Base-by-base conservation (phyloP, 148 eudicot genomes). In the Euryodendron excelsum region DNA sequence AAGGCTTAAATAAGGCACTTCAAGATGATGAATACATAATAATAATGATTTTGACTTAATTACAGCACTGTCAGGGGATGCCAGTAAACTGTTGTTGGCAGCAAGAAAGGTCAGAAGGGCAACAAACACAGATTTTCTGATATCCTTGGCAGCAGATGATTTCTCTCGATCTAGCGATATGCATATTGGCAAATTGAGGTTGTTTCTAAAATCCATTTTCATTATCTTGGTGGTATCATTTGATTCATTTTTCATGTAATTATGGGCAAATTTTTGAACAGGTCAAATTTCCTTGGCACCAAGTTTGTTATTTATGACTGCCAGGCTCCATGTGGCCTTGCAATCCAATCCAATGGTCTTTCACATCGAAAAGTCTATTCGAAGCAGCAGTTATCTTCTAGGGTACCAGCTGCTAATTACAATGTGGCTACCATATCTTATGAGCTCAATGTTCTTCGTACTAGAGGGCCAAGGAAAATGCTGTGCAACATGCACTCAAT, bases 381-480 rank as follows among this genome's bases (percentile, higher is more conserved):
- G 10, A 83, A 70, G 62, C 77, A 69, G 69, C 81, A 69, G 68
- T 76, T 82, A 48, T 73, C 70, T 6, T 79, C 77, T 25, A 77
- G 48, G 59, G 59, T 48, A 33, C 72, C 86, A n/a, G 36, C 74
- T 69, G 79, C 80, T 68, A 82, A 75, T 9, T 76, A 75, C 44
- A 80, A 78, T 11, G 80, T 79, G 52, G 86, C 79, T 69, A 78
- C 83, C 39, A 84, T 88, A 77, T 56, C 85, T 59, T 88, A 88
- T 39, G 88, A 83, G 84, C 84, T 88, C 34, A 88, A 83, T 73
- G 78, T 88, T 81, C 85, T 88, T 39, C 81, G 87, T 13, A 83
- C 90, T 28, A 80, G 87, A 79, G 91, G 91, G 11, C 91, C 91
- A 34, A 88, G 86, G 74, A 86, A 87, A 77, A 84, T 88, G 91